Conservation (phyloP, 1,284 basidiomycete species). For the Acaromyces ingoldii region DNA sequence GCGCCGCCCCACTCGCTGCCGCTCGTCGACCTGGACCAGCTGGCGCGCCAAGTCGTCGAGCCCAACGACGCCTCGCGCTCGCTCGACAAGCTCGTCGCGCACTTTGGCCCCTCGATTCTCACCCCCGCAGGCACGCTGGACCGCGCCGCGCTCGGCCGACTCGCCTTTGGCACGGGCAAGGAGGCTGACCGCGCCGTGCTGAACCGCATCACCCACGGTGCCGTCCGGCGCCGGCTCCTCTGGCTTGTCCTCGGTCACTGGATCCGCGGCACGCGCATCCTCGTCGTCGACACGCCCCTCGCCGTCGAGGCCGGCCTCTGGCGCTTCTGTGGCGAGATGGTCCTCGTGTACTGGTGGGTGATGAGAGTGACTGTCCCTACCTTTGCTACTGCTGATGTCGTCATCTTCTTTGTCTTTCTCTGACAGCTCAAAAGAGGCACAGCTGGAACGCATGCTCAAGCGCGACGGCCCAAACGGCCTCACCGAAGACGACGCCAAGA, state of each 20-base stretch:
- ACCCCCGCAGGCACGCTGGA: slow-evolving; percentile 66
- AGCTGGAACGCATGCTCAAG: slow-evolving; percentile 42
- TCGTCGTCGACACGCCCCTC: slow-evolving; percentile 87
- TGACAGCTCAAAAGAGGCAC: slow-evolving; percentile 27
- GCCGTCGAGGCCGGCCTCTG: slow-evolving; percentile 84
- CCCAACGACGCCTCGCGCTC: slow-evolving; percentile 67
- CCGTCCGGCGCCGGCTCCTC: slow-evolving; percentile 72
- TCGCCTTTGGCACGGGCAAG: slow-evolving; percentile 63
- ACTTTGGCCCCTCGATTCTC: slow-evolving; percentile 70
- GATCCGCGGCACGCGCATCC: slow-evolving; percentile 70
- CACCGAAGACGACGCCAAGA: slow-evolving; percentile 58
- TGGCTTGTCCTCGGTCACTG: slow-evolving; percentile 67
- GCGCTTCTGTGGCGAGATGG: slow-evolving; percentile 74
- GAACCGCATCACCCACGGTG: slow-evolving; percentile 84
- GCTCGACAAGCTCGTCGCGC: slow-evolving; percentile 63
- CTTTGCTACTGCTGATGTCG: background rate
- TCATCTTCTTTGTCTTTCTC: background rate
- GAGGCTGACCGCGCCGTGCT: slow-evolving; percentile 66
- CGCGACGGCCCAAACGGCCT: slow-evolving; percentile 52
- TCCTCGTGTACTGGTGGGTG: slow-evolving; percentile 81
- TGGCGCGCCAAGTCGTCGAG: slow-evolving; percentile 80
- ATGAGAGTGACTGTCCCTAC: background rate
- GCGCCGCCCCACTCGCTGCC: slow-evolving; percentile 61
- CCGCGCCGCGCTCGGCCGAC: slow-evolving; percentile 73
- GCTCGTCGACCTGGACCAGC: slow-evolving; percentile 83